Evolutionary conservation across 495 filamentous ascomycete species (phyloP), one percentile per base, ranked within the genome.

Genomic region (Melanomma pulvis-pyrius): DNA sequence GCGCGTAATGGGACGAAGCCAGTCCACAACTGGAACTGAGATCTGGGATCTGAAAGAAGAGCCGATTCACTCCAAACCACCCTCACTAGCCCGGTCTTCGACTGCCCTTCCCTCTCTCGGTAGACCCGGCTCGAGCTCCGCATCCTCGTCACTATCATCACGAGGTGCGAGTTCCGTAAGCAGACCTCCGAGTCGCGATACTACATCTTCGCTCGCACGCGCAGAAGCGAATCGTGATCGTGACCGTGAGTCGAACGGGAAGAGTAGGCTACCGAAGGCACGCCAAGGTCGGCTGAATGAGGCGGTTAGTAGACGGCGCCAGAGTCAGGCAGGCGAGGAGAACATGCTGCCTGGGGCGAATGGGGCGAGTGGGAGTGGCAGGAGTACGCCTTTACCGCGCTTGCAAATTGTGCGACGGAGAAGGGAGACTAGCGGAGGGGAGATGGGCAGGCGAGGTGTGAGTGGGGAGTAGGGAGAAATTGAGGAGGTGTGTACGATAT

Each of bases 371-470:
- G 34, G 32, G 17, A 44, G 30, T 15, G 30, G 11, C 21, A 41
- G 48, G 39, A 53, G 44, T 36, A 25, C 39, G 30, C 67, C 67
- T 8, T 11, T 69, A 5, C 67, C 67, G 11, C 29, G 67, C 36
- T 24, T 69, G 22, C 39, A 59, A 22, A 61, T 69, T 44, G 59
- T 55, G 28, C 53, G 67, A 24, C 13, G 55, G 19, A 64, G 67
- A 47, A 53, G 67, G 26, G 60, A 69, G 47, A 65, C 61, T 32
- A 64, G 60, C 56, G 67, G 67, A 6, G 67, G 55, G 46, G 61
- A 63, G 32, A 59, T 63, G 54, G 34, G 51, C 24, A 53, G 51
- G 39, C 4, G 39, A 3, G 17, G 9, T 7, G n/a, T 15, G 17
- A n/a, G 8, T 7, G 39, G 39, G 3, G 17, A 3, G 13, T 6